Conservation (phyloP, 2,329 filamentous ascomycete genomes). For the Biscogniauxia sp. region DNA sequence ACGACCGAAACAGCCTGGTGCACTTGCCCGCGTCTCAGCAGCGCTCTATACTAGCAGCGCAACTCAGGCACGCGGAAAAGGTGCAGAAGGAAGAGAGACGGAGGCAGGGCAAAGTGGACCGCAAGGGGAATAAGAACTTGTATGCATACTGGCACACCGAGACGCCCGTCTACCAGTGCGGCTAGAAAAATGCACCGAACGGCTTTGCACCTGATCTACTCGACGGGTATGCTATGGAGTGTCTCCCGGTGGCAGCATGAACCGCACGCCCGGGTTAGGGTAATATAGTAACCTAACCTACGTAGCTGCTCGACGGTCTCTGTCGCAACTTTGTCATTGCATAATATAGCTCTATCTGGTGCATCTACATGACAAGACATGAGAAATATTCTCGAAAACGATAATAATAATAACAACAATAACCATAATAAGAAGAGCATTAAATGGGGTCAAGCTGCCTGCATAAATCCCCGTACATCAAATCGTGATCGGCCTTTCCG, state of each 20-base stretch:
- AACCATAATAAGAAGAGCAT: too few relatives aligned
- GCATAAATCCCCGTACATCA: not conserved
- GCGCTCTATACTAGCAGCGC: constrained; percentile 20
- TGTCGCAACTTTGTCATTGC: too few relatives aligned
- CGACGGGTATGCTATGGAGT: too few relatives aligned
- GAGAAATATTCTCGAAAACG: not conserved
- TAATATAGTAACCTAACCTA: too few relatives aligned
- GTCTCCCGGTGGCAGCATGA: too few relatives aligned
- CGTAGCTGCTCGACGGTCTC: too few relatives aligned
- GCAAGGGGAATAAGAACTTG: constrained; percentile 35
- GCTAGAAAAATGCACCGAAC: constrained; percentile 24
- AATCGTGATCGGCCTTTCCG: not conserved
- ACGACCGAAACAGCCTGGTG: constrained; percentile 22
- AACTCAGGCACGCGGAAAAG: constrained; percentile 19
- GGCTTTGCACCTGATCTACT: too few relatives aligned
- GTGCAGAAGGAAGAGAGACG: constrained; percentile 28
- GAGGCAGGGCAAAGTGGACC: constrained; percentile 26
- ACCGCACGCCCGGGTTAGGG: too few relatives aligned
- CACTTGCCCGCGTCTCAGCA: constrained; percentile 24
- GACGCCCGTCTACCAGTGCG: constrained; percentile 33
- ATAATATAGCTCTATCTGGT: too few relatives aligned
- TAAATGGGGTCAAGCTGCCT: too few relatives aligned
- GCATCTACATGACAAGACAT: too few relatives aligned
- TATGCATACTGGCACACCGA: constrained; percentile 35
- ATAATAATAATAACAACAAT: too few relatives aligned